Percentiles rank a stretch among this genome's conserved stretches.
Conservation (phyloP, 2,329 filamentous ascomycete genomes). For the Emmonsiellopsis sp. region DNA sequence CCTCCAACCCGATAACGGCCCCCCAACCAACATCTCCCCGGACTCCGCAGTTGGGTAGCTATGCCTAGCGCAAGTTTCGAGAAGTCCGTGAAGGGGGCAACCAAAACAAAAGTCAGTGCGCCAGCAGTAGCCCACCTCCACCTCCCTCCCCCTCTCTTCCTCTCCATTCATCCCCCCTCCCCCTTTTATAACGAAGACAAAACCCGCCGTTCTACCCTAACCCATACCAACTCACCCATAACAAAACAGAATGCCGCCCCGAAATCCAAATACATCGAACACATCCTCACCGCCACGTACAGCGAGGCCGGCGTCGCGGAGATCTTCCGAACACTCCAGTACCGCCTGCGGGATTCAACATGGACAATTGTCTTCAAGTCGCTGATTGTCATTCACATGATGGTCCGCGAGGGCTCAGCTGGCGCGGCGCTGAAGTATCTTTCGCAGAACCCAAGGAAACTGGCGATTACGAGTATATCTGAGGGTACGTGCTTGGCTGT, state of each 20-base stretch:
- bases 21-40: neutral
- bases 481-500: slow-evolving; percentile 56
- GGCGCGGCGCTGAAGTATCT: slow-evolving; percentile 83
- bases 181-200: neutral
- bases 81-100: slow-evolving; percentile 98
- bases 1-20: neutral
- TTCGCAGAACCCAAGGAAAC: slow-evolving; percentile 67
- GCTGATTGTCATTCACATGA: slow-evolving; percentile 87
- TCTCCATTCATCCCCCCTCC: neutral
- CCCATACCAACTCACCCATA: neutral
- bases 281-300: slow-evolving; percentile 91
- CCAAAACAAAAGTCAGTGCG: slow-evolving; percentile 77
- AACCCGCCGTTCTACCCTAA: neutral
- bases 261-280: slow-evolving; percentile 98
- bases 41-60: neutral
- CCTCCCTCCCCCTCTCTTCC: neutral
- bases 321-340: slow-evolving; percentile 84
- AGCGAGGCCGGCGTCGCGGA: slow-evolving; percentile 90
- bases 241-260: slow-evolving; percentile 69
- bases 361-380: slow-evolving; percentile 99
- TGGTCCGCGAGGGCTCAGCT: slow-evolving; percentile 90
- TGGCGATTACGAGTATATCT: slow-evolving; percentile 84
- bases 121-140: too few species aligned
- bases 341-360: slow-evolving; percentile 84
- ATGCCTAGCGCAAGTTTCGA: slow-evolving; percentile 73